Evolutionary conservation across 257 asterid genomes (phyloP), one percentile per base, ranked within the genome.

Genomic region (Solanum boliviense): DNA sequence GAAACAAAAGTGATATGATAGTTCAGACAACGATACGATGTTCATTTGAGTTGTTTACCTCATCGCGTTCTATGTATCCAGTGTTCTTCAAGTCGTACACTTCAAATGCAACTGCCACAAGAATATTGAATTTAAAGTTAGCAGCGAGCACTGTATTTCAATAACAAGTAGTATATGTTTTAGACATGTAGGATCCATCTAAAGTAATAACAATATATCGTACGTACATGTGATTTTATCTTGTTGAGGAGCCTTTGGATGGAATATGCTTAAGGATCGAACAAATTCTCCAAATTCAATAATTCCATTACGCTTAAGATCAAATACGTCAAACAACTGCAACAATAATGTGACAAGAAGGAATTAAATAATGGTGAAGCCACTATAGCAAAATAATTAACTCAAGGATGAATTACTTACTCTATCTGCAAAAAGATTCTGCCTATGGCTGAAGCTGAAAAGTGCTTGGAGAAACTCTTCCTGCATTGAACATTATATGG

Each of bases 381-480:
- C 27, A 60, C 68, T 60, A 58, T 21, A 23, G 29, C 29, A 60
- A 7, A 62, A 62, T 62, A 62, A 31, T 65, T 65, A 65, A 65
- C 32, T n/a, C 13, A n/a, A 68, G 70, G 25, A 62, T 44, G 36
- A 79, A 52, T 72, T 74, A 89, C 93, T 9, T 32, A 96, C 98
- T 93, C 93, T 91, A 81, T 95, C 96, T 70, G 96, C 95, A 32
- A 95, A 92, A 88, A 96, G 86, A 90, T 87, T 96, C 86, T 86
- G 90, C 90, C 91, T 91, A 89, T 89, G 86, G 87, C 88, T 91
- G 92, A 94, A 82, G 21, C 90, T 79, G 90, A 92, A 93, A 88
- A 94, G 94, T 21, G 98, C 99, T 73, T 94, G 94, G 92, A 93
- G 89, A 90, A 95, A 96, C 86, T 95, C 99, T 89, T 96, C 98